phyloP scores from a whole-genome alignment of 225 moss, liverwort and hornwort species.

The Pseudoscleropodium purum region DNA sequence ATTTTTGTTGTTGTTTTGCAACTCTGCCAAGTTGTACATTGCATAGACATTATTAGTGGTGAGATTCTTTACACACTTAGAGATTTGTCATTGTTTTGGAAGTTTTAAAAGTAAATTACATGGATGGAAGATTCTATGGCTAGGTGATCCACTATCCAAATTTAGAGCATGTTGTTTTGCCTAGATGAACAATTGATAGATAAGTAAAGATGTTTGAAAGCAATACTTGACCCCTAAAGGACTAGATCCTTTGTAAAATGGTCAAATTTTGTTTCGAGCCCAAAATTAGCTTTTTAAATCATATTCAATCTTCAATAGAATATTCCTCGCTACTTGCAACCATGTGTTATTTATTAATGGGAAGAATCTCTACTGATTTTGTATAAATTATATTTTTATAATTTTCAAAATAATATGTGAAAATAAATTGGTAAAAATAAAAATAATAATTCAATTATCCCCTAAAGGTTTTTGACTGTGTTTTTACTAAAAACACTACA shows the following conservation, averaged over 20 bases:
- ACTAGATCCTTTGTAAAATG: rapidly evolving
- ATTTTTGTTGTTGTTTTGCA: background rate
- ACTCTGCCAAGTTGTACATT: rapidly evolving
- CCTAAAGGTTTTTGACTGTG: no score
- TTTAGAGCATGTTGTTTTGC: rapidly evolving
- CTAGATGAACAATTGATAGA: background rate
- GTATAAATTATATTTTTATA: background rate
- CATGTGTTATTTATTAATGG: background rate
- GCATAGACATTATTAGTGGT: background rate
- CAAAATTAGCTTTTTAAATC: background rate
- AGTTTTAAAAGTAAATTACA: background rate
- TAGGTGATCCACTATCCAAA: rapidly evolving
- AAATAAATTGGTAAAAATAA: background rate
- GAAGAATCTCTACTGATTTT: background rate
- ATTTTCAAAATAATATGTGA: background rate
- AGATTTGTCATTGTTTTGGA: background rate
- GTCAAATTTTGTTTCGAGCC: background rate
- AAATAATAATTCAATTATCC: background rate
- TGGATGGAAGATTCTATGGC: background rate
- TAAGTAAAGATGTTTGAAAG: background rate
- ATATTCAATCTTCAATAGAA: background rate
- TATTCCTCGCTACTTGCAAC: background rate
- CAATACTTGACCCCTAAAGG: rapidly evolving
- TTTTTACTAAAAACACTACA: no score
- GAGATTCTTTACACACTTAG: background rate